Percentiles rank a stretch among this genome's conserved stretches.
These are phyloP conservation scores for Biscogniauxia mediterranea DNA, from an alignment of 2,329 filamentous ascomycete species.

Conservation along the genomic window DNA sequence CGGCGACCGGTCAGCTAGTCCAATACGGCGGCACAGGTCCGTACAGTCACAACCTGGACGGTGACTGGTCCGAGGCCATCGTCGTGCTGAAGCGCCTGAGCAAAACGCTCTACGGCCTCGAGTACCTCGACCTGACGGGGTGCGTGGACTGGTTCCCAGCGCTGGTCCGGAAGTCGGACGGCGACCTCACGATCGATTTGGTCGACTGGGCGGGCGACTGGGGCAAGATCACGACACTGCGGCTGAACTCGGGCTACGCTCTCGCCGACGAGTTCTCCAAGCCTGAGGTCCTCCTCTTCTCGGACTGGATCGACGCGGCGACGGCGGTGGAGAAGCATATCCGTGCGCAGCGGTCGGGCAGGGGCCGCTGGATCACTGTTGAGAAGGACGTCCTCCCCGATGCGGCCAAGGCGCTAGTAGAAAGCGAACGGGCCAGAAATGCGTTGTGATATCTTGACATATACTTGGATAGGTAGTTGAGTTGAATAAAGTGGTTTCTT, in stretches of 20 bases:
- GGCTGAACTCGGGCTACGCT: conserved; percentile 45
- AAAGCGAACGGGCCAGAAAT: conserved; percentile 10
- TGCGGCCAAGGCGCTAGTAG: conserved; percentile 11
- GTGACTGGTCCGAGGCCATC: conserved; percentile 60
- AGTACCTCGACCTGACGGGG: conserved; percentile 61
- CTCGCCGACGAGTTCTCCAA: conserved; percentile 34
- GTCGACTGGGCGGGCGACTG: conserved; percentile 55
- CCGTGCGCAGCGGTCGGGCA: conserved; percentile 43
- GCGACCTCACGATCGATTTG: conserved; percentile 37
- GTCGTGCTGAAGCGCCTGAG: conserved; percentile 54
- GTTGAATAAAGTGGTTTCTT: not conserved
- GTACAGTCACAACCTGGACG: conserved; percentile 57
- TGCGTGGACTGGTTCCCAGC: conserved; percentile 55
- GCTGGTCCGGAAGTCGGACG: conserved; percentile 41
- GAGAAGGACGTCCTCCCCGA: conserved; percentile 39
- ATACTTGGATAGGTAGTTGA: not conserved
- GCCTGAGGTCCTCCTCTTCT: conserved; percentile 34
- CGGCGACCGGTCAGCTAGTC: conserved; percentile 40
- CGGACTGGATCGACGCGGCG: conserved; percentile 39
- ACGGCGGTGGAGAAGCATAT: conserved; percentile 48
- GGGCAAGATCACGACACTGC: conserved; percentile 49
- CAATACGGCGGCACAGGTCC: conserved; percentile 55
- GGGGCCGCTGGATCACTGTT: conserved; percentile 49
- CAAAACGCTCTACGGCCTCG: conserved; percentile 53
- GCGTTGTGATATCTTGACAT: not conserved